phyloP scores from a whole-genome alignment of 2,329 filamentous ascomycete species.

The Colletotrichum falcatum region DNA sequence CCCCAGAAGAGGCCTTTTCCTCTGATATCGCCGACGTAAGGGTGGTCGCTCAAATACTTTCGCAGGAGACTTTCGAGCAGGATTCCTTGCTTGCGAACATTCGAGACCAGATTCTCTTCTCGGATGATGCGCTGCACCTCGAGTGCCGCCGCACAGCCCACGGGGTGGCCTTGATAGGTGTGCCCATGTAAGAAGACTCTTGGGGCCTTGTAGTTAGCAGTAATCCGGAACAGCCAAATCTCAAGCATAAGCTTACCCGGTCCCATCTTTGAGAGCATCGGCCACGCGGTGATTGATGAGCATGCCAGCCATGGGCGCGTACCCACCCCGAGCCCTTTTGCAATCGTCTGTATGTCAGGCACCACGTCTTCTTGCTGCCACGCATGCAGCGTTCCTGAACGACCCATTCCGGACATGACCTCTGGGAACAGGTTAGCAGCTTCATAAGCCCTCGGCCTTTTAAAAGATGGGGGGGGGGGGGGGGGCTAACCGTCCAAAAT shows the following conservation, averaged over 20 bases:
- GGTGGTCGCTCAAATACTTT: conserved; percentile 43
- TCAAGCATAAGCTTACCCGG: conserved; percentile 45
- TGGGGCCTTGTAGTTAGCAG: conserved; percentile 6
- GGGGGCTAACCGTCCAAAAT: conserved; percentile 68
- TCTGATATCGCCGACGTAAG: conserved; percentile 48
- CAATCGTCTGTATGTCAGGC: conserved; percentile 70
- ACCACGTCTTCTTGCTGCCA: conserved; percentile 45
- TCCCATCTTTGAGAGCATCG: conserved; percentile 60
- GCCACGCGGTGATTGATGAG: conserved; percentile 63
- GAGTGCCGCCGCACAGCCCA: conserved; percentile 70
- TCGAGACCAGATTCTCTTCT: conserved; percentile 68
- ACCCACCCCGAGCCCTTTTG: conserved; percentile 71
- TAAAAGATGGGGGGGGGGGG: too few species aligned
- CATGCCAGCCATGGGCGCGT: conserved; percentile 65
- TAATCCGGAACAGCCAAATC: accelerated
- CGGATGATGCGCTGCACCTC: conserved; percentile 71
- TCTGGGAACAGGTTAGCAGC: conserved; percentile 47
- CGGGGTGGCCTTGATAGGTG: conserved; percentile 71
- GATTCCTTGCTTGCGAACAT: conserved; percentile 66
- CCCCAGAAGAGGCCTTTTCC: conserved; percentile 50
- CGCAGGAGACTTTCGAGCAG: conserved; percentile 40
- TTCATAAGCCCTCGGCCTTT: background rate
- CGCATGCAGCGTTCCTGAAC: conserved; percentile 26
- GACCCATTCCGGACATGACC: conserved; percentile 38
- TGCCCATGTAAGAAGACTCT: conserved; percentile 64